Evolutionary conservation across 2,329 filamentous ascomycete species (phyloP).

Genomic region (Septoria petroselini): DNA sequence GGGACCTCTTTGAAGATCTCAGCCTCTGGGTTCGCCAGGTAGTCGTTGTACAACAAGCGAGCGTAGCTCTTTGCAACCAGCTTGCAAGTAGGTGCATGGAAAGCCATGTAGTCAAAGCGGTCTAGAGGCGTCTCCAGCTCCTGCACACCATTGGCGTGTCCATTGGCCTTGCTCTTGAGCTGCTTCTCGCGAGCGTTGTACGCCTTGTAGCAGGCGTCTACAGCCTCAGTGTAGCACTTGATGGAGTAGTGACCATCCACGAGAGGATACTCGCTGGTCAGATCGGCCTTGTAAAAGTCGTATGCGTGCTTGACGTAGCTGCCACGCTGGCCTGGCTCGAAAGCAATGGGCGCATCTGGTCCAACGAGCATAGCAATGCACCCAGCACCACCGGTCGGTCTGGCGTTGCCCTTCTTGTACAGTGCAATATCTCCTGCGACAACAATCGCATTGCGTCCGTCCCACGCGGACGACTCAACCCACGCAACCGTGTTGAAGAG

Average conservation of each 20-base stretch:
- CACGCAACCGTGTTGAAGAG: constrained; percentile 55
- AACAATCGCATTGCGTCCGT: constrained; percentile 52
- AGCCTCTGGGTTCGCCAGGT: constrained; percentile 47
- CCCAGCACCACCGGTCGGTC: constrained; percentile 53
- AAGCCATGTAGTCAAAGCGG: constrained; percentile 55
- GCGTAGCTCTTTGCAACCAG: constrained; percentile 55
- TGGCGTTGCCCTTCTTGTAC: constrained; percentile 54
- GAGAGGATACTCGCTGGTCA: constrained; percentile 54
- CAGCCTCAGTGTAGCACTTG: constrained; percentile 53
- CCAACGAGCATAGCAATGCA: constrained; percentile 55
- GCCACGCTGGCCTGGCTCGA: constrained; percentile 51
- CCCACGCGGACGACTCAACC: constrained; percentile 54
- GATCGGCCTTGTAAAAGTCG: constrained; percentile 56
- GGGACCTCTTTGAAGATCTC: constrained; percentile 51
- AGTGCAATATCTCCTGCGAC: constrained; percentile 54
- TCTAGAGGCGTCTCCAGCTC: constrained; percentile 48
- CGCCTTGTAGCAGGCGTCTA: constrained; percentile 54
- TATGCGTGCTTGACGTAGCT: constrained; percentile 53
- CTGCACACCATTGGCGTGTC: constrained; percentile 42
- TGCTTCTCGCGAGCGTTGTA: constrained; percentile 51
- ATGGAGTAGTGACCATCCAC: constrained; percentile 54
- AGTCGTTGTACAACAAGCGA: constrained; percentile 54
- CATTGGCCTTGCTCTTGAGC: constrained; percentile 45
- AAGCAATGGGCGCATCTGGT: constrained; percentile 50
- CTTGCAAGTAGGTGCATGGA: constrained; percentile 55